phyloP scores from a whole-genome alignment of 495 filamentous ascomycete species.

The Tuber calosporum region DNA sequence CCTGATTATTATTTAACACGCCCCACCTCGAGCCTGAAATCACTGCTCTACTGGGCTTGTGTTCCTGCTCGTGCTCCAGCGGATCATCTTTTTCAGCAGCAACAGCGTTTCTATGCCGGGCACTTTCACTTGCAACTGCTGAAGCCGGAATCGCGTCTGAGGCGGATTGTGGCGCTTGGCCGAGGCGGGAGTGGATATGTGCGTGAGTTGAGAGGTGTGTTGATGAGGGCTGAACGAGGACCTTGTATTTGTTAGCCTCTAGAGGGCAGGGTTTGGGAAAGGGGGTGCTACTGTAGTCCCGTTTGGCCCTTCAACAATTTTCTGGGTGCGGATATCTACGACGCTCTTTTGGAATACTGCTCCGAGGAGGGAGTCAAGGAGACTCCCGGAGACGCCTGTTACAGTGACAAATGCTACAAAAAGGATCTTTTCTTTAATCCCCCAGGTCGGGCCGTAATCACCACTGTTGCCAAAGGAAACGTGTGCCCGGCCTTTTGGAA shows the following conservation, averaged over 20 bases:
- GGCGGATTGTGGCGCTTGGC: constrained; percentile 43
- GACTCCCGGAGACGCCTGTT: constrained; percentile 51
- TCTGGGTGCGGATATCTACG: constrained; percentile 70
- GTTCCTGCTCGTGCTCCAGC: not conserved
- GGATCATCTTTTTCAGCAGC: constrained; percentile 39
- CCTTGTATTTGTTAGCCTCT: constrained; percentile 47
- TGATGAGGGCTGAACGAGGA: constrained; percentile 48
- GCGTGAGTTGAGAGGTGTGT: constrained; percentile 37
- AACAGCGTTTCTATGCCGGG: not conserved
- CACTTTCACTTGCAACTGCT: constrained; percentile 18
- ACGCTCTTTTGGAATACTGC: constrained; percentile 82
- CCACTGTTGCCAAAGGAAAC: constrained; percentile 19
- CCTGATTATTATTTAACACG: constrained; percentile 83
- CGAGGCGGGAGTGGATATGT: not conserved
- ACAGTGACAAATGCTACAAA: constrained; percentile 47
- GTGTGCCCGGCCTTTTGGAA: not conserved
- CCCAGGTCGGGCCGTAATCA: constrained; percentile 42
- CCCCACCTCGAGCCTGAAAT: constrained; percentile 62
- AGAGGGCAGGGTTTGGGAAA: not conserved
- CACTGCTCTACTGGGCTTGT: constrained; percentile 43
- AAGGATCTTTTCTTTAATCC: constrained; percentile 49
- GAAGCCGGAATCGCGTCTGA: constrained; percentile 26
- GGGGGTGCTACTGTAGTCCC: constrained; percentile 46
- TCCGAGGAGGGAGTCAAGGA: constrained; percentile 80
- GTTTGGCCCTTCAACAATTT: constrained; percentile 81